Conservation (phyloP, 345 rosid species). For the Acer negundo region DNA sequence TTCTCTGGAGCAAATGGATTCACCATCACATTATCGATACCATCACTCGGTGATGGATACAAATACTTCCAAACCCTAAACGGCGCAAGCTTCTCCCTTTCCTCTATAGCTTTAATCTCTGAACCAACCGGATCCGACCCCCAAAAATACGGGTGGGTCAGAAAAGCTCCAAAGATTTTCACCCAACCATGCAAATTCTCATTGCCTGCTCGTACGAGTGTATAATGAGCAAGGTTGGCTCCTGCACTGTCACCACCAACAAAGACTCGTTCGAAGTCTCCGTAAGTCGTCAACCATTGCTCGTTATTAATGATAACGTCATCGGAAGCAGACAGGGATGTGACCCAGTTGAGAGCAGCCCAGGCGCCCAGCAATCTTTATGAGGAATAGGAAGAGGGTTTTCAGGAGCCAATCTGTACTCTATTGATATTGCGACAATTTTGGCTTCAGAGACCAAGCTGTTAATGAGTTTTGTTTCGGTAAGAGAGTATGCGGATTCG, state of each 20-base stretch:
- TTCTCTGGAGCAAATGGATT: constrained; percentile 33
- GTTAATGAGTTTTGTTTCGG: constrained; percentile 27
- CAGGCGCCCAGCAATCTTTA: constrained; percentile 51
- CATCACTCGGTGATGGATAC: constrained; percentile 29
- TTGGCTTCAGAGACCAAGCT: constrained; percentile 29
- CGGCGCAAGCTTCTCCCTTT: constrained; percentile 7
- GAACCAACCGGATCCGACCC: constrained; percentile 45
- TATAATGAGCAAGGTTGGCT: constrained; percentile 38
- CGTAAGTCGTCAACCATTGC: constrained; percentile 42
- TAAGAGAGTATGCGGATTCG: constrained; percentile 37
- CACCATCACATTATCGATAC: constrained; percentile 40
- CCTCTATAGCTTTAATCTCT: constrained; percentile 13
- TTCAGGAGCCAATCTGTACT: constrained; percentile 53
- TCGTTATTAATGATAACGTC: constrained; percentile 22
- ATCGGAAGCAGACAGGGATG: constrained; percentile 21
- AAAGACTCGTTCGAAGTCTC: constrained; percentile 34
- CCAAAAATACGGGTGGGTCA: constrained; percentile 55
- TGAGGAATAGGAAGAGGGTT: constrained; percentile 36
- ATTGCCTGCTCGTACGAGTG: constrained; percentile 31
- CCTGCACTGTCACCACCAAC: constrained; percentile 54
- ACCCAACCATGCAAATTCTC: constrained; percentile 30
- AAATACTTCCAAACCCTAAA: constrained; percentile 29
- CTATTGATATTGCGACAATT: constrained; percentile 40
- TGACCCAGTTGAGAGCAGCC: constrained; percentile 43
- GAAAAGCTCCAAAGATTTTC: constrained; percentile 32